Percentiles rank a stretch among this genome's conserved stretches.
phyloP scores from a whole-genome alignment of 192 early-diverging fungal species.

The Coemansia sp. region DNA sequence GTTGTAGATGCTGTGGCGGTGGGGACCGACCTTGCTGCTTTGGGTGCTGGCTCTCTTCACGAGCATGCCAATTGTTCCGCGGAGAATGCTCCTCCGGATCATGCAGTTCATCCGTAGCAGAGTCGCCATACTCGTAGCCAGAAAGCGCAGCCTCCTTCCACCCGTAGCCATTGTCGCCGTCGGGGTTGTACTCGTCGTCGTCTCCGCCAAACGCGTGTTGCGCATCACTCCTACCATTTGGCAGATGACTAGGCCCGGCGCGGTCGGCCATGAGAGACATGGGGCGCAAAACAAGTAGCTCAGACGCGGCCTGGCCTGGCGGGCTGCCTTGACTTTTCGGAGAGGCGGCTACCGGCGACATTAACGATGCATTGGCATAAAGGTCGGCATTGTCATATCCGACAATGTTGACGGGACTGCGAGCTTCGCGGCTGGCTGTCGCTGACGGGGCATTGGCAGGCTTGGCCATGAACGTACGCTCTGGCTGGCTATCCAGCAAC shows the following conservation, averaged over 20 bases:
- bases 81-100: background rate
- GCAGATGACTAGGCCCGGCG: background rate
- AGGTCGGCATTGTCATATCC: background rate
- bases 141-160: slow-evolving; percentile 10
- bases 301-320: slow-evolving; percentile 24
- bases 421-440: background rate
- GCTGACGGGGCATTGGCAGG: background rate
- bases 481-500: slow-evolving; percentile 5
- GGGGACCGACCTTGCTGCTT: background rate
- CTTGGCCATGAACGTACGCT: slow-evolving; percentile 4
- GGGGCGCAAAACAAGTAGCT: slow-evolving; percentile 45
- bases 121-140: slow-evolving; percentile 38
- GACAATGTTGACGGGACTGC: background rate
- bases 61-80: background rate
- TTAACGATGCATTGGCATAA: background rate
- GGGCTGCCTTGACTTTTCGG: slow-evolving; percentile 1
- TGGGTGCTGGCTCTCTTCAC: background rate
- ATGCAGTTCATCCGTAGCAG: background rate
- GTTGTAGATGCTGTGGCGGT: slow-evolving; percentile 14
- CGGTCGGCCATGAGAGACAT: slow-evolving; percentile 23
- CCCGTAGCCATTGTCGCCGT: background rate
- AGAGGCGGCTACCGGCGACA: background rate
- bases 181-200: background rate
- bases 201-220: slow-evolving; percentile 5
- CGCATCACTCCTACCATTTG: slow-evolving; percentile 1